Base-by-base conservation (phyloP, 2,329 filamentous ascomycete species). In the Aspergillus amoenus region DNA sequence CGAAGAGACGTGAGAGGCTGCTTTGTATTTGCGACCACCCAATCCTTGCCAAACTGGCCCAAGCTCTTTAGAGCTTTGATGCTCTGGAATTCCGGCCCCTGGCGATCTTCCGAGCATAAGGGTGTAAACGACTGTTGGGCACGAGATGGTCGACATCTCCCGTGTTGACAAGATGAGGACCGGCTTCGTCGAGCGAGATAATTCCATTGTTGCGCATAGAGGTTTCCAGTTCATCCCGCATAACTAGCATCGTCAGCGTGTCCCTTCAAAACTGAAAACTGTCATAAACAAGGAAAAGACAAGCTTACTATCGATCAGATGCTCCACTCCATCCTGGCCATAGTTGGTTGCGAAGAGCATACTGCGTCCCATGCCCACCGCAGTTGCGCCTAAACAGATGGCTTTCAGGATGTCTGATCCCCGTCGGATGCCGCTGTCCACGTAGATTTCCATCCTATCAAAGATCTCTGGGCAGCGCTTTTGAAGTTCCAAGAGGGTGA, bases 391-490 rank as follows among this genome's bases (percentile, higher is more conserved):
- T 0, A 84, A 69, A 22, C 79, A 79, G 7, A 84, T 66, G 2
- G 79, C 79, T 61, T 84, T 84, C 22, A 84, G 73, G 4, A 84
- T 78, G 59, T 84, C 82, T 0, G 79, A 81, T 0, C 82, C 82
- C 4, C 82, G 76, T 40, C 78, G 76, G 53, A 84, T 79, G 1
- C 81, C 82, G 39, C 81, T 80, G 57, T 84, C 82, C 27, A 84
- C 75, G 45, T 81, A 81, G 2, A 84, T 73, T 59, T 84, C 79
- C 64, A 84, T 74, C 49, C 71, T 72, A 22, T 75, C 73, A 59
- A 82, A 81, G 2, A 80, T 76, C 56, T 82, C 76, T 0, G 81
- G 81, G 54, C 77, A 83, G 11, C 75, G 70, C 40, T 68, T 76
- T 12, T 83, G 78, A 13, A 84, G 76, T 61, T 84, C 82, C 3